Conservation (phyloP, 805 yeast genomes). For the Zygoascus bituminiphila region DNA sequence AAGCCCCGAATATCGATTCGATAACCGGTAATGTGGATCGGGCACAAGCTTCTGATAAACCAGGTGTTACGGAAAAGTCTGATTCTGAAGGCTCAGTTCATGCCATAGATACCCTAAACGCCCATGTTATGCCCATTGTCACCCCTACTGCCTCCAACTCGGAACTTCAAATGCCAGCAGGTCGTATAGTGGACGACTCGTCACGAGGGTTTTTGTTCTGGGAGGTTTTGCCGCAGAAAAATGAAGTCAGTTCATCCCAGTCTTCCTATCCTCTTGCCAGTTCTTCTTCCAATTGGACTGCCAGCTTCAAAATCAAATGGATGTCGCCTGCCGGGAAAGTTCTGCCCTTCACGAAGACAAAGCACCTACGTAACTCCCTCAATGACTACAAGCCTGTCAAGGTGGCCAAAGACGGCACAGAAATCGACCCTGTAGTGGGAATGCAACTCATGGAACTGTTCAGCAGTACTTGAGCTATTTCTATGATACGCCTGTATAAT, state of each 20-base stretch:
- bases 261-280: background rate
- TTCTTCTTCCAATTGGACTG: constrained; percentile 25
- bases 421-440: constrained; percentile 32
- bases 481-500: background rate
- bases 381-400: constrained; percentile 34
- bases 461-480: background rate
- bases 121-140: constrained; percentile 3
- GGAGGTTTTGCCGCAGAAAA: constrained; percentile 24
- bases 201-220: constrained; percentile 33
- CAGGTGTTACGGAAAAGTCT: background rate
- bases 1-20: background rate
- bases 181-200: constrained; percentile 22
- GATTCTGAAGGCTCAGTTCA: background rate
- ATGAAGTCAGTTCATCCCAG: background rate
- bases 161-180: constrained; percentile 17
- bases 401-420: constrained; percentile 38
- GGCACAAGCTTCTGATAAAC: no score
- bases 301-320: constrained; percentile 33
- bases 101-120: background rate
- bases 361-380: constrained; percentile 29
- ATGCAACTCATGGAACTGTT: constrained; percentile 25
- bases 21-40: no score
- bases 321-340: constrained; percentile 20
- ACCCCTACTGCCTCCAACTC: constrained; percentile 10
- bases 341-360: constrained; percentile 28